Base-by-base conservation (phyloP, 208 protist species). In the Crithidia bombi region DNA sequence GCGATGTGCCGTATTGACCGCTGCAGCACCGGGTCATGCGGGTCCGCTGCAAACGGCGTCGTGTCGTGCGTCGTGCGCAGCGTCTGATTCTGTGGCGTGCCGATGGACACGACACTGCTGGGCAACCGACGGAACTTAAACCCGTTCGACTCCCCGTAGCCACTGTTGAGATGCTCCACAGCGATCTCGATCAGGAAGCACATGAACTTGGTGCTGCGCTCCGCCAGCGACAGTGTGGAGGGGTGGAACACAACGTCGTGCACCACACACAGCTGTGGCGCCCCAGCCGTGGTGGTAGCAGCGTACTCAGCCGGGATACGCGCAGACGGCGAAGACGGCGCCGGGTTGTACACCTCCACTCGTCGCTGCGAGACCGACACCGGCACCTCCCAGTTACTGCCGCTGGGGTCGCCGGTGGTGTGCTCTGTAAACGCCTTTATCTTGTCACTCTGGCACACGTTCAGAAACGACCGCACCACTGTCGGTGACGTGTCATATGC, bases 171-270 rank as follows among this genome's bases (percentile, higher is more conserved):
- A 73, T 97, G 90, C 81, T 97, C 93, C 28, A 97, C 93, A 0
- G 90, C 90, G 75, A 97, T 97, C 75, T 97, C 91, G 4, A 93
- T 85, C 38, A 97, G 75, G 69, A 97, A 97, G 77, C 84, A 92
- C 69, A 94, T 75, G 72, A 97, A 97, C 15, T 76, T 73, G 32
- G 81, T 62, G 68, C 90, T 96, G 23, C 79, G 81, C 51, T 94
- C 79, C 17, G 90, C 81, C 35, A 97, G 74, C 15, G 74, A 49
- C 25, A 93, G 52, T 38, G 93, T 95, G 38, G 80, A 44, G 0
- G 93, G 91, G 70, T 97, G 89, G 59, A 93, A 97, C 15, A 94
- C 90, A 15, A 90, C 93, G 58, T 97, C 93, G 76, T 93, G 88
- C 26, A 95, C 81, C 44, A 87, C 78, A 50, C 86, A 90, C 35